Percentiles rank a stretch among this genome's conserved stretches.
phyloP scores from a whole-genome alignment of 192 early-diverging fungal species.

The Gamsiella multidivaricata region DNA sequence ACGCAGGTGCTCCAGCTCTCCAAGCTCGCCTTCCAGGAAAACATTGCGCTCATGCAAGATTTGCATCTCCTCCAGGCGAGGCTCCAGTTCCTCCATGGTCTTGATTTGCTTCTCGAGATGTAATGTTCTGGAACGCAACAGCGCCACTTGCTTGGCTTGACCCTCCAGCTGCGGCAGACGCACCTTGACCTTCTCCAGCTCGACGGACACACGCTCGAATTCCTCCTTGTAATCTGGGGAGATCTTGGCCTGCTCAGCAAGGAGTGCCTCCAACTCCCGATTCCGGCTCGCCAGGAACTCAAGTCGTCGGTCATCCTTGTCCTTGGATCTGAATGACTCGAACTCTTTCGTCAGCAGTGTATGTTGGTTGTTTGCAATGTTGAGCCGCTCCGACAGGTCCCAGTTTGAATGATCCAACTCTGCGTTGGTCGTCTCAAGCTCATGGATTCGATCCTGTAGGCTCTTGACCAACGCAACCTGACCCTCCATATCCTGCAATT shows the following conservation, averaged over 20 bases:
- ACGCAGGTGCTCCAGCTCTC: conserved; percentile 44
- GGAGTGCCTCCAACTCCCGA: conserved; percentile 33
- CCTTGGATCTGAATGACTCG: conserved; percentile 44
- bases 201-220: conserved; percentile 23
- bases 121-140: conserved; percentile 28
- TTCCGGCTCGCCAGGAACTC: conserved; percentile 32
- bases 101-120: conserved; percentile 53
- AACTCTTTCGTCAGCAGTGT: conserved; percentile 41
- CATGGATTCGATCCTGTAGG: conserved; percentile 45
- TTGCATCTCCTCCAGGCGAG: conserved; percentile 40
- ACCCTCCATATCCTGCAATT: conserved; percentile 47
- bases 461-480: conserved; percentile 39
- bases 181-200: conserved; percentile 47
- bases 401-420: conserved; percentile 51
- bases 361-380: conserved; percentile 53
- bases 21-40: conserved; percentile 40
- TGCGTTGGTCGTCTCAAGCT: conserved; percentile 50
- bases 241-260: conserved; percentile 36
- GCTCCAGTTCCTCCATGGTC: conserved; percentile 48
- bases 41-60: conserved; percentile 43
- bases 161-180: conserved; percentile 44
- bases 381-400: conserved; percentile 47
- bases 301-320: conserved; percentile 45
- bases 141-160: conserved; percentile 43
- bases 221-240: conserved; percentile 47